Conservation (phyloP, 2,329 filamentous ascomycete species). For the Dothiorella sarmentorum region DNA sequence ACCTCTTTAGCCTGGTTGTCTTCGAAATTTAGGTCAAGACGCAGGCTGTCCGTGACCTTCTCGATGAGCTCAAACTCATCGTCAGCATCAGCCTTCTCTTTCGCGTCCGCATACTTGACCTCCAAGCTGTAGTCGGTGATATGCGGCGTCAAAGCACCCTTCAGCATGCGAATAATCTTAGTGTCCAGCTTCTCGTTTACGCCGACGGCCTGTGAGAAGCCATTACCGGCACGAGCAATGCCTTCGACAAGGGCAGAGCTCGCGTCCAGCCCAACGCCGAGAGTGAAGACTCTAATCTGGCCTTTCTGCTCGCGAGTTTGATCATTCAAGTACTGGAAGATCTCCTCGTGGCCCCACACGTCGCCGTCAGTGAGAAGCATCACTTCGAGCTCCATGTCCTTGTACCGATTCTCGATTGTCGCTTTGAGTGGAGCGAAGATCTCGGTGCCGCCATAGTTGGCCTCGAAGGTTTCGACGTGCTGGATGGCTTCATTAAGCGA, state of each 20-base stretch:
- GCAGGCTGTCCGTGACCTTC: conserved; percentile 50
- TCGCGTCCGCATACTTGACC: conserved; percentile 52
- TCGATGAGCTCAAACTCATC: conserved; percentile 64
- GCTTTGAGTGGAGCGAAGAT: conserved; percentile 48
- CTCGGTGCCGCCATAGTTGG: conserved; percentile 54
- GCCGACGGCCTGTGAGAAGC: conserved; percentile 59
- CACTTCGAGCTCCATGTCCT: conserved; percentile 49
- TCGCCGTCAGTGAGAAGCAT: conserved; percentile 57
- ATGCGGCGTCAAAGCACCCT: conserved; percentile 65
- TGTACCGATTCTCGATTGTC: conserved; percentile 45
- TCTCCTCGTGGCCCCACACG: conserved; percentile 47
- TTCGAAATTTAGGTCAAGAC: conserved; percentile 35
- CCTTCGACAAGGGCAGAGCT: conserved; percentile 59
- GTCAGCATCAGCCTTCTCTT: conserved; percentile 25
- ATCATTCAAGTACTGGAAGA: conserved; percentile 50
- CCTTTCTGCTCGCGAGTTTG: conserved; percentile 40
- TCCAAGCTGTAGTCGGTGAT: conserved; percentile 62
- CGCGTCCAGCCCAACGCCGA: conserved; percentile 54
- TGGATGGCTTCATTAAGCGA: conserved; percentile 44
- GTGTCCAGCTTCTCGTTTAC: conserved; percentile 63
- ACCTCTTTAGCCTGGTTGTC: conserved; percentile 22
- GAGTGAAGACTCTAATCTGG: conserved; percentile 53
- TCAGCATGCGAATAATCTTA: conserved; percentile 71
- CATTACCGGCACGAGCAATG: conserved; percentile 56
- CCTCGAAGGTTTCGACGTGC: conserved; percentile 43